Percentiles rank a stretch among this genome's conserved stretches.
phyloP scores from a whole-genome alignment of 1,284 basidiomycete genomes.

The Gomphus sp. region DNA sequence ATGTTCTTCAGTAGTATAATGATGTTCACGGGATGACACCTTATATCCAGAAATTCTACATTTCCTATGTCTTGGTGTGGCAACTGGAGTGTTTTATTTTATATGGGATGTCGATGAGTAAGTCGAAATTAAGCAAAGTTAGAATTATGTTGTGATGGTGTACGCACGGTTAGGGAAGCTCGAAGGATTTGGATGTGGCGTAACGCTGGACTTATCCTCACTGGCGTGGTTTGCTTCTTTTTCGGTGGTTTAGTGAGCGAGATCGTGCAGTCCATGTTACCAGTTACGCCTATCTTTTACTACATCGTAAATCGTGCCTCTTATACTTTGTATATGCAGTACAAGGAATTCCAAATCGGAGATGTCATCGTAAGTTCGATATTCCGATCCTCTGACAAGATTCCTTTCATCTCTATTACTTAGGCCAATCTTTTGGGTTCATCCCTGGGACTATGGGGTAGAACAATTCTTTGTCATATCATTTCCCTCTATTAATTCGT shows the following conservation, averaged over 20 bases:
- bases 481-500: not conserved
- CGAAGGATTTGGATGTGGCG: constrained; percentile 80
- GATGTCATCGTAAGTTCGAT: constrained; percentile 56
- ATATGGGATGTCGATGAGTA: constrained; percentile 84
- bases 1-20: not conserved
- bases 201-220: constrained; percentile 62
- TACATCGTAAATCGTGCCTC: constrained; percentile 1
- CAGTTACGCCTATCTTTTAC: constrained; percentile 37
- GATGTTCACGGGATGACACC: not conserved
- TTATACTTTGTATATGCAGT: constrained; percentile 27
- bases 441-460: constrained; percentile 55
- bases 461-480: constrained; percentile 16
- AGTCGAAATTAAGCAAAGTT: constrained; percentile 19
- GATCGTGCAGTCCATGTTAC: constrained; percentile 73
- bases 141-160: not conserved
- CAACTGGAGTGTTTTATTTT: constrained; percentile 79
- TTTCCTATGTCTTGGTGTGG: constrained; percentile 71
- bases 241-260: constrained; percentile 82
- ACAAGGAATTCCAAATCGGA: constrained; percentile 71
- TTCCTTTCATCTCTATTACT: constrained; percentile 6
- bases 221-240: constrained; percentile 61
- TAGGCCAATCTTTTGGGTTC: constrained; percentile 82
- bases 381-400: not conserved
- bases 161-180: constrained; percentile 40
- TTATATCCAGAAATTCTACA: constrained; percentile 49